Evolutionary conservation across 2,329 filamentous ascomycete genomes (phyloP).

Genomic region (Alternaria sp.): DNA sequence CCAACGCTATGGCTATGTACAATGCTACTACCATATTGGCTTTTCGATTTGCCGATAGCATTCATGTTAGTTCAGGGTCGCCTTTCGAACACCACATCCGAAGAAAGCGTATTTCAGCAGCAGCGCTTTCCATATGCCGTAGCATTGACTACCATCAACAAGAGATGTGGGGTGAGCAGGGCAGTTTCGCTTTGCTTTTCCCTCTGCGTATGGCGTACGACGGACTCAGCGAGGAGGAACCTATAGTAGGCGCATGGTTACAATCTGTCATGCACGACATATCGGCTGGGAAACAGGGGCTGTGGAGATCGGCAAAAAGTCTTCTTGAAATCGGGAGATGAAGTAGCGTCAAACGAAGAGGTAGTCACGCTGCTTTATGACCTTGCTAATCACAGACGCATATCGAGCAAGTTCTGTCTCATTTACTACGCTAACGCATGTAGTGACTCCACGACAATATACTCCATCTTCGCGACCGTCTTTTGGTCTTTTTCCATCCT

Average conservation of each 20-base stretch:
- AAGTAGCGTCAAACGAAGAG: not conserved
- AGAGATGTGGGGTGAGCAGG: conserved; percentile 3
- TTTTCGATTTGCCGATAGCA: not conserved
- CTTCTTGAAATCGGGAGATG: not conserved
- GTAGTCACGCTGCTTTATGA: not conserved
- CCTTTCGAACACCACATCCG: not conserved
- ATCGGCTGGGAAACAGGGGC: not conserved
- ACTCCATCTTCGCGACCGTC: not conserved
- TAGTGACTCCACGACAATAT: not conserved
- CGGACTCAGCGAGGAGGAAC: not conserved
- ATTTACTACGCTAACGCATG: not conserved
- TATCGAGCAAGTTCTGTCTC: not conserved
- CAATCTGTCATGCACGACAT: not conserved
- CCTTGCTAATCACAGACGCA: not conserved
- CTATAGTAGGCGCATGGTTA: not conserved
- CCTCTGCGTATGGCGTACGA: conserved; percentile 9
- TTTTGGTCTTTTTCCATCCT: not conserved
- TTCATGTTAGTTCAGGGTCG: not conserved
- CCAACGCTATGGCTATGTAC: conserved; percentile 3
- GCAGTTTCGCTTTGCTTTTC: conserved; percentile 3
- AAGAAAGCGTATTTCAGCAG: not conserved
- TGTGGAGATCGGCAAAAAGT: not conserved
- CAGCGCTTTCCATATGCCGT: conserved; percentile 3
- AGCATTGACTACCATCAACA: conserved; percentile 4
- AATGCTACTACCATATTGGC: conserved; percentile 1